Base-by-base conservation (phyloP, 1,139 yeast genomes). In the Saccharomyces hybrid region DNA sequence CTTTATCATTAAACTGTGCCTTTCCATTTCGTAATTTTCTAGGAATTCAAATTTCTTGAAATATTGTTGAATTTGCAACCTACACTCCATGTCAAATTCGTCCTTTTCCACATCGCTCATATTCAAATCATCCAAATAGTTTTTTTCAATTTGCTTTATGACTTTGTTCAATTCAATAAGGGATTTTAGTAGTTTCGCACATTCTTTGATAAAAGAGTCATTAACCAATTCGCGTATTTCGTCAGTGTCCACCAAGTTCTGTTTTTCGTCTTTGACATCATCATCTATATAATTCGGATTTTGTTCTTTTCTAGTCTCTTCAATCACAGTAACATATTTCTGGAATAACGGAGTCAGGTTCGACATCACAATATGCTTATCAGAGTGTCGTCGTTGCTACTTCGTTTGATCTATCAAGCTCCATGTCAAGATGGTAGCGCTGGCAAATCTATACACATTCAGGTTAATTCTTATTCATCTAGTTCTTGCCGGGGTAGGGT, bases 171-270 rank as follows among this genome's bases (percentile, higher is more conserved):
- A 66, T 46, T 74, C 75, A 8, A 63, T 64, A 14, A 81, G 63
- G 52, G 77, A 75, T 7, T 62, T 57, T 60, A 78, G 74, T 50
- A 82, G 71, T 52, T 79, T 81, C 4, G 62, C 57, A 47, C 81
- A 71, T 62, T 83, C 88, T 53, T 76, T 73, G 47, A 74, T 65
- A 63, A 83, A 83, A 0, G 84, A 73, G 58, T 83, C 88, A 16
- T 72, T 63, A 14, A 80, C 62, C 1, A 57, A 49, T 52, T 38
- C 42, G 11, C 23, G 42, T 16, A 38, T 38, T 14, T 38, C 42
- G 7, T 16, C 23, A 16, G 42, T 64, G 69, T 47, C 59, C 60
- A 26, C 54, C 54, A 5, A 50, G 34, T 1, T 54, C 50, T 6
- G 42, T 47, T 31, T n/a, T 1, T 55, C 49, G 3, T 46, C 48